Base-by-base conservation (phyloP, 805 yeast genomes). In the Saccharomycopsis sp. region DNA sequence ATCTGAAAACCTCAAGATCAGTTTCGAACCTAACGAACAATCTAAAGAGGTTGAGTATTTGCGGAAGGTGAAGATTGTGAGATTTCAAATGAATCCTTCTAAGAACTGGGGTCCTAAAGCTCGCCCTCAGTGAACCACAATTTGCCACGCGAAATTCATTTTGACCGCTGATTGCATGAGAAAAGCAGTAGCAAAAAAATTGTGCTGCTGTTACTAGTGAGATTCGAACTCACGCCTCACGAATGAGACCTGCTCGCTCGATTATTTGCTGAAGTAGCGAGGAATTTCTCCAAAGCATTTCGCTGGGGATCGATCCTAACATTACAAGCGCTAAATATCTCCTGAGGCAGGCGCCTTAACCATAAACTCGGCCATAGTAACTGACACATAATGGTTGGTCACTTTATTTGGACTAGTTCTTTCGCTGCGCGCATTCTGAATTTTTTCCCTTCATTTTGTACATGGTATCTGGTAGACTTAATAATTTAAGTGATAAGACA, bases 91-190 rank as follows among this genome's bases (percentile, higher is more conserved):
- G 67, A 92, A 91, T 67, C 99, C 99, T 15, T 80, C 90, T 0
- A 89, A 88, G 68, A 85, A 89, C 69, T 94, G 99, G 99, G 99
- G 99, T 1, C 99, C 98, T 41, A 89, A 87, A 73, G 83, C 97
- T 2, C 83, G 87, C 66, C 95, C 96, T 44, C 48, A 44, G 21
- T 44, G 21, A 44, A n/a, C n/a, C n/a, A n/a, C n/a, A n/a, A n/a
- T n/a, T n/a, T n/a, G n/a, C n/a, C n/a, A n/a, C n/a, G n/a, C n/a
- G n/a, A n/a, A n/a, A n/a, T n/a, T n/a, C n/a, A n/a, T n/a, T n/a
- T n/a, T n/a, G n/a, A n/a, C n/a, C n/a, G n/a, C n/a, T n/a, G n/a
- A n/a, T n/a, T n/a, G n/a, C n/a, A n/a, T n/a, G n/a, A n/a, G n/a
- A n/a, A n/a, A 12, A 7, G 7, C 16, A 44, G 12, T 24, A 16